These are phyloP conservation scores for Plantago coronopus DNA, from an alignment of 305 asterid genomes.

Conservation along the genomic window DNA sequence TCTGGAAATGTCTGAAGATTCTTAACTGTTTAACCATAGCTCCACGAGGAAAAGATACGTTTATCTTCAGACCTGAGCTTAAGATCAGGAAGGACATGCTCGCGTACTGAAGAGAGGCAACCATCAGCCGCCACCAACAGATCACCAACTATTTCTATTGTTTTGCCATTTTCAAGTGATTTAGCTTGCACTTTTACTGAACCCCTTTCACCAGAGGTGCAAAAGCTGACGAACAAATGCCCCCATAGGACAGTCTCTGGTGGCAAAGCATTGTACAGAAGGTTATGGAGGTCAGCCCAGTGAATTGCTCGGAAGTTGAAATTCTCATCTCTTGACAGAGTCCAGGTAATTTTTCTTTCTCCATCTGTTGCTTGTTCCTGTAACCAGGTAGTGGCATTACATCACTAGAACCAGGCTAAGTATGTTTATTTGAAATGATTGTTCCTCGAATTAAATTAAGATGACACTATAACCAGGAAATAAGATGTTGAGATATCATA, in stretches of 20 bases:
- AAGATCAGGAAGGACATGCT: conserved; percentile 48
- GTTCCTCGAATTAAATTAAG: too few species aligned
- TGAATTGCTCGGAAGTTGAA: conserved; percentile 79
- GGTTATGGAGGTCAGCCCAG: conserved; percentile 80
- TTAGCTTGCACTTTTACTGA: conserved; percentile 35
- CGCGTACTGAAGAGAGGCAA: conserved; percentile 62
- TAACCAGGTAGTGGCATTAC: conserved; percentile 6
- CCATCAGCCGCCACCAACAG: conserved; percentile 90
- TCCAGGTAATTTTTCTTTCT: conserved; percentile 45
- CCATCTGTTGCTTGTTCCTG: conserved; percentile 61
- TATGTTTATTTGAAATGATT: too few species aligned
- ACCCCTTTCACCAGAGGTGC: conserved; percentile 38
- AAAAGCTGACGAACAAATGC: conserved; percentile 46
- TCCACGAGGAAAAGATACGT: neutral
- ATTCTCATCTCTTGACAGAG: conserved; percentile 61
- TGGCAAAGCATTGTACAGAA: conserved; percentile 56
- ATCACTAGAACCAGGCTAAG: neutral
- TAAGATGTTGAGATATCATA: too few species aligned
- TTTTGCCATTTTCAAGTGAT: conserved; percentile 43
- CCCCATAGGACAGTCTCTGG: conserved; percentile 59
- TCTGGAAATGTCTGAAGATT: neutral
- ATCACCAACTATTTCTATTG: conserved; percentile 41
- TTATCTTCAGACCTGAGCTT: conserved; percentile 50
- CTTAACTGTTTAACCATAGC: neutral
- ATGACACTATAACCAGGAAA: too few species aligned